Conservation (phyloP, 352 stramenopile genomes). For the Phytophthora agathidicida region DNA sequence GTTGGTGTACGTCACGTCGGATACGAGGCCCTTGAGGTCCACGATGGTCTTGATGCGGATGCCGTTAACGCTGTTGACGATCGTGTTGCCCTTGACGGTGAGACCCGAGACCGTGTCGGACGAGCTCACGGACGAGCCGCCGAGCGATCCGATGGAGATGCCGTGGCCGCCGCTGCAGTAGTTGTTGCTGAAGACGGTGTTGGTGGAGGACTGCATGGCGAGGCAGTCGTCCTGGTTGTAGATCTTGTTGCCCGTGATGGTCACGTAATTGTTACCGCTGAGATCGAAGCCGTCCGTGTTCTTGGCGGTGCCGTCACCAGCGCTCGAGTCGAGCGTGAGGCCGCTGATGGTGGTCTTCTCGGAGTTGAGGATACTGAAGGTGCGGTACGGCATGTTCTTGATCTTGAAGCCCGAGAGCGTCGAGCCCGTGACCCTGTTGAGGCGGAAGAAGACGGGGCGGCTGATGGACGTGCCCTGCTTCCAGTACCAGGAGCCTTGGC, state of each 20-base stretch:
- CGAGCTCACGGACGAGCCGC: conserved; percentile 2
- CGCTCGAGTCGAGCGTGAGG: background rate
- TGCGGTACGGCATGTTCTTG: conserved; percentile 34
- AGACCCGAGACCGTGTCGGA: conserved; percentile 23
- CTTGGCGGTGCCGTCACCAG: background rate
- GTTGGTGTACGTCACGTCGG: background rate
- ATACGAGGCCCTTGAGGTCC: background rate
- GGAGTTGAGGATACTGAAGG: conserved; percentile 39
- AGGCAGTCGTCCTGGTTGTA: conserved; percentile 4
- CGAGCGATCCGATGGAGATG: conserved; percentile 39
- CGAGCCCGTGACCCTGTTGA: conserved; percentile 23
- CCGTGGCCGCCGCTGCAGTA: conserved; percentile 17
- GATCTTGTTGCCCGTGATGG: conserved; percentile 3
- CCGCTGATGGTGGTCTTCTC: background rate
- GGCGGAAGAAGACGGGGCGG: conserved; percentile 42
- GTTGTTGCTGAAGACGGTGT: conserved; percentile 9
- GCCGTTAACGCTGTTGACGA: conserved; percentile 11
- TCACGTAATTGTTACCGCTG: background rate
- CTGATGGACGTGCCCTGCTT: conserved; percentile 35
- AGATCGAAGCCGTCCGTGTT: conserved; percentile 1
- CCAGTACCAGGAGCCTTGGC: conserved; percentile 49
- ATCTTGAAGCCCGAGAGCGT: conserved; percentile 36
- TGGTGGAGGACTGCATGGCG: conserved; percentile 1
- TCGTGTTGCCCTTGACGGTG: conserved; percentile 20
- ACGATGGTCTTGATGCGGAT: conserved; percentile 5